Percentiles rank a stretch among this genome's conserved stretches.
Conservation (phyloP, 345 rosid species). For the Acer negundo region DNA sequence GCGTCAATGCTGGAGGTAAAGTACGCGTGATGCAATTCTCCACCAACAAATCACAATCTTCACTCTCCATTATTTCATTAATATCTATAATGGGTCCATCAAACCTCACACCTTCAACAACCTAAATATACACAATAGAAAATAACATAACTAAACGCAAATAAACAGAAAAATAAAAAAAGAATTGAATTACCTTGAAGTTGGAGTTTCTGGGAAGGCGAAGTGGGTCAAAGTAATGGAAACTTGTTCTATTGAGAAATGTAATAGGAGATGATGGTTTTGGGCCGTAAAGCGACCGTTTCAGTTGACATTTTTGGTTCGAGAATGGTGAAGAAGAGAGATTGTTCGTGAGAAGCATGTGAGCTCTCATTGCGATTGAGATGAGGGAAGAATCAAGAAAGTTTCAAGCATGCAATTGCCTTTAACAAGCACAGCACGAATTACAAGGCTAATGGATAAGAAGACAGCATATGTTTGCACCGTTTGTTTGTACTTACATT, state of each 20-base stretch:
- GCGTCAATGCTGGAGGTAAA: conserved; percentile 81
- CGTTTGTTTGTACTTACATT: too few relatives aligned
- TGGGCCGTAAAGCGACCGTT: background rate
- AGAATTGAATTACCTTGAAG: conserved; percentile 7
- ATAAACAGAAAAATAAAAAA: background rate
- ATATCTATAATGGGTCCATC: conserved; percentile 53
- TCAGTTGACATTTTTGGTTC: background rate
- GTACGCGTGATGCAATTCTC: conserved; percentile 67
- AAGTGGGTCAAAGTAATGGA: conserved; percentile 14
- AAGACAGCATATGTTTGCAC: too few relatives aligned
- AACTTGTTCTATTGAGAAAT: conserved; percentile 17
- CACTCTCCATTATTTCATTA: conserved; percentile 32
- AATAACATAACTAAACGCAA: background rate
- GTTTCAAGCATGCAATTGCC: too few relatives aligned
- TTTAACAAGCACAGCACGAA: too few relatives aligned
- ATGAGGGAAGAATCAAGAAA: too few relatives aligned
- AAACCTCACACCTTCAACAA: conserved; percentile 48
- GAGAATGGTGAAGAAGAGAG: conserved; percentile 1
- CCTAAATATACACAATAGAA: conserved; percentile 24
- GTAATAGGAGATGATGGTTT: conserved; percentile 15
- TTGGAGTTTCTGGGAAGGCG: background rate
- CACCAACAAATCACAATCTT: conserved; percentile 54
- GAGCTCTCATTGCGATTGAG: background rate
- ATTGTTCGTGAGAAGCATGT: conserved; percentile 1
- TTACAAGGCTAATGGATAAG: too few relatives aligned